These are phyloP conservation scores for Coemansia sp. DNA, from an alignment of 192 early-diverging fungal genomes.

Conservation along the genomic window DNA sequence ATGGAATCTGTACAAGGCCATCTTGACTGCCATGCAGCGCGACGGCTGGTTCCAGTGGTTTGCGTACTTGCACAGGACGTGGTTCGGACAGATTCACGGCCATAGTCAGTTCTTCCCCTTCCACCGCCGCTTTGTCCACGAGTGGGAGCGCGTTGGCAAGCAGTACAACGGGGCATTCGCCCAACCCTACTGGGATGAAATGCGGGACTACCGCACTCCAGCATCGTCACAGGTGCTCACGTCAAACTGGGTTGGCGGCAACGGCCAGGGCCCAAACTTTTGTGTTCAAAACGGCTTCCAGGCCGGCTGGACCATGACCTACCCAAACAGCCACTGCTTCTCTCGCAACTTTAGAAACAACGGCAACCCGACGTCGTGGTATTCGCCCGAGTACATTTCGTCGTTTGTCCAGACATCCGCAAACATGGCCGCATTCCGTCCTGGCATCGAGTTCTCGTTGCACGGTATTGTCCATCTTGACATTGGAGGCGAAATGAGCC, in stretches of 20 bases:
- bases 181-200: constrained; percentile 59
- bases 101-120: constrained; percentile 58
- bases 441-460: constrained; percentile 49
- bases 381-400: constrained; percentile 51
- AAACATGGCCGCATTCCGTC: constrained; percentile 44
- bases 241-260: constrained; percentile 52
- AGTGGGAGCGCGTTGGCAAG: constrained; percentile 52
- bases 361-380: constrained; percentile 41
- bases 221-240: constrained; percentile 40
- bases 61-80: constrained; percentile 37
- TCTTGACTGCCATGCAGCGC: constrained; percentile 43
- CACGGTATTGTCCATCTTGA: constrained; percentile 54
- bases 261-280: constrained; percentile 37
- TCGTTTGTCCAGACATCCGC: constrained; percentile 40
- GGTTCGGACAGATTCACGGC: constrained; percentile 52
- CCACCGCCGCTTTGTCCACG: constrained; percentile 56
- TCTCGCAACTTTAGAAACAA: constrained; percentile 50
- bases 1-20: constrained; percentile 24
- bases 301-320: constrained; percentile 44
- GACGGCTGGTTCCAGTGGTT: constrained; percentile 55
- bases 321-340: constrained; percentile 51
- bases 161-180: constrained; percentile 32
- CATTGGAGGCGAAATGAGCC: constrained; percentile 56
- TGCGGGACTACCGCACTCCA: constrained; percentile 49
- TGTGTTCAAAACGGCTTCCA: constrained; percentile 47